Evolutionary conservation across 2,329 filamentous ascomycete species (phyloP), one percentile per base, ranked within the genome.

Genomic region (Paraconiothyrium sp.): DNA sequence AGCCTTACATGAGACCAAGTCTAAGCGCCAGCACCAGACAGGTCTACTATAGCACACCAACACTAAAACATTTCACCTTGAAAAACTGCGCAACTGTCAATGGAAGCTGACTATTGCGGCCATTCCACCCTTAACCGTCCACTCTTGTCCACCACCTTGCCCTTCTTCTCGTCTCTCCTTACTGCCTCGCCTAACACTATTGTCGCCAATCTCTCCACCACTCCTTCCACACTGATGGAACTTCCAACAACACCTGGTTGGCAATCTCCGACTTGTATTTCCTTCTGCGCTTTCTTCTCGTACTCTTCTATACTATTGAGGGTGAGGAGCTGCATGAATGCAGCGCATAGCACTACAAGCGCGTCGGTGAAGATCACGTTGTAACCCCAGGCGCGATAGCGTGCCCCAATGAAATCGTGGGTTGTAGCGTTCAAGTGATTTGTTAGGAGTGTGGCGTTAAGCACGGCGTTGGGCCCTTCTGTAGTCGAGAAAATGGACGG

Each of bases 351-450:
- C 9, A 78, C 73, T 14, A 80, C 61, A 8, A 76, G 66, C 35
- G 68, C 63, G 16, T 75, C 70, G 2, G 65, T 75, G 61, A 80
- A 71, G 11, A 63, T 64, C 50, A 76, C 70, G 2, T 62, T 68
- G 62, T 80, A 80, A 20, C 78, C 77, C 77, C 77, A 77, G 3
- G 62, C 70, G n/a, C 62, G 66, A 51, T 69, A 76, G 0, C 58
- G 63, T 0, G 75, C 75, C 32, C 72, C 74, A 13, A 77, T 63
- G 47, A 72, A 76, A 1, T 68, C 65, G 6, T 68, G 55, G 22
- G 68, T 65, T 41, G 64, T 68, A 0, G 57, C 65, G 1, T 65
- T 32, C 13, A 75, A 59, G 61, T 77, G 75, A 16, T 67, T 54
- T 0, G 67, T 54, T 3, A 78, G 69, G 5, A 79, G 69, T 1